A percentile compares a stretch with the other conserved stretches of the same genome.
phyloP scores from a whole-genome alignment of 1,284 basidiomycete genomes.

The Sporisorium iseilematis-ciliati region DNA sequence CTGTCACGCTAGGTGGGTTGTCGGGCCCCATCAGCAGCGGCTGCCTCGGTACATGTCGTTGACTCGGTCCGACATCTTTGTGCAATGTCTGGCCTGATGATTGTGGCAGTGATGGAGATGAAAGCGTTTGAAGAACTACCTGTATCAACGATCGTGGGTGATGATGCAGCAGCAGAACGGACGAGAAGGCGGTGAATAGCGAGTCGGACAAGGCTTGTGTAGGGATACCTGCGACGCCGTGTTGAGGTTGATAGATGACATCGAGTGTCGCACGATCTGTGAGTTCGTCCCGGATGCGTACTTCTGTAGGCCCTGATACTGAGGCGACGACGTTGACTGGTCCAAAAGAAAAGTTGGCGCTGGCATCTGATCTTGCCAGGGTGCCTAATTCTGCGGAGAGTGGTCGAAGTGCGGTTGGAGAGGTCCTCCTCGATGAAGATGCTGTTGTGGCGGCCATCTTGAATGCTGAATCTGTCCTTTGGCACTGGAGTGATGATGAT shows the following conservation, averaged over 20 bases:
- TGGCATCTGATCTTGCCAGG: constrained; percentile 55
- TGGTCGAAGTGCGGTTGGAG: constrained; percentile 37
- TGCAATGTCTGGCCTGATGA: constrained; percentile 16
- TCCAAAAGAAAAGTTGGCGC: constrained; percentile 58
- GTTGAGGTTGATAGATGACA: constrained; percentile 72
- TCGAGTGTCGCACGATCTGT: constrained; percentile 73
- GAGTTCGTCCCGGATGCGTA: constrained; percentile 73
- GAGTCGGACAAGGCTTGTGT: constrained; percentile 30
- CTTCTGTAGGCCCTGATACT: constrained; percentile 73
- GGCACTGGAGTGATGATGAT: constrained; percentile 4
- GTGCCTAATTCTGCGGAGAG: constrained; percentile 29
- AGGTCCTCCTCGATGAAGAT: constrained; percentile 22
- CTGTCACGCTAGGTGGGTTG: constrained; percentile 62
- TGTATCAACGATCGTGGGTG: constrained; percentile 76
- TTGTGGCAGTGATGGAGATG: constrained; percentile 70
- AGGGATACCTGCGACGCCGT: constrained; percentile 70
- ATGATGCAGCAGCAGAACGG: constrained; percentile 71
- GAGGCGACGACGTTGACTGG: constrained; percentile 65
- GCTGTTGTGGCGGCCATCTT: constrained; percentile 10
- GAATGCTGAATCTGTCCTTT: neutral
- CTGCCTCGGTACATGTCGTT: constrained; percentile 30
- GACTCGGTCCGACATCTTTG: constrained; percentile 14
- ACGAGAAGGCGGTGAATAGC: constrained; percentile 36
- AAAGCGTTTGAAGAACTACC: constrained; percentile 75
- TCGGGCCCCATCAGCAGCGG: constrained; percentile 62